A percentile compares a stretch with the other conserved stretches of the same genome.
Conservation (phyloP, 1,284 basidiomycete species). For the Boletus sp. region DNA sequence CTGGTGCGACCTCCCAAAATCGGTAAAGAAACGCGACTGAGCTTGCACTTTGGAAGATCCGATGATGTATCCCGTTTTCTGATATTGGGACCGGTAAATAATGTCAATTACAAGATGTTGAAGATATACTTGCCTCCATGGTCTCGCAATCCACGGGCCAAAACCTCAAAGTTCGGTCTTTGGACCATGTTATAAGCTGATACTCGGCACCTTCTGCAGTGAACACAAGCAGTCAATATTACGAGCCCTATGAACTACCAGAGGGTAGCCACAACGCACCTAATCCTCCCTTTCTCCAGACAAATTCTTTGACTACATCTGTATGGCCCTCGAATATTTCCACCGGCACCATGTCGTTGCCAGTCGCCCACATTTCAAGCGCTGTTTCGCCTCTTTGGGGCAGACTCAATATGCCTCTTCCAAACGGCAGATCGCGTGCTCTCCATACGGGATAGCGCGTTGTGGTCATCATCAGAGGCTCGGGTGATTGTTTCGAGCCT, state of each 20-base stretch:
- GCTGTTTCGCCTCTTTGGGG: conserved; percentile 86
- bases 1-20: conserved; percentile 25
- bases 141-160: conserved; percentile 81
- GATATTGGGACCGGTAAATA: background rate
- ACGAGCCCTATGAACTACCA: background rate
- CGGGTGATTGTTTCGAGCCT: conserved; percentile 14
- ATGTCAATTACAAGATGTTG: background rate
- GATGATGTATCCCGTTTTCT: conserved; percentile 45
- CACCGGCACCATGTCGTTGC: conserved; percentile 50
- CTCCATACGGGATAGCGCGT: conserved; percentile 93
- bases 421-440: conserved; percentile 90
- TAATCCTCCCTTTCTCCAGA: conserved; percentile 76
- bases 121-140: conserved; percentile 49
- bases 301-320: conserved; percentile 97
- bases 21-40: conserved; percentile 29
- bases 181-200: conserved; percentile 96
- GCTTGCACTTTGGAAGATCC: conserved; percentile 14
- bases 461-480: conserved; percentile 58
- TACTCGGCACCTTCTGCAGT: conserved; percentile 65
- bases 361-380: conserved; percentile 79
- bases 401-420: conserved; percentile 82
- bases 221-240: background rate
- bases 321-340: conserved; percentile 84
- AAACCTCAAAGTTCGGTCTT: conserved; percentile 87
- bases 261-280: conserved; percentile 36